Conservation (phyloP, 192 early-diverging fungal species). For the Coemansia sp. region DNA sequence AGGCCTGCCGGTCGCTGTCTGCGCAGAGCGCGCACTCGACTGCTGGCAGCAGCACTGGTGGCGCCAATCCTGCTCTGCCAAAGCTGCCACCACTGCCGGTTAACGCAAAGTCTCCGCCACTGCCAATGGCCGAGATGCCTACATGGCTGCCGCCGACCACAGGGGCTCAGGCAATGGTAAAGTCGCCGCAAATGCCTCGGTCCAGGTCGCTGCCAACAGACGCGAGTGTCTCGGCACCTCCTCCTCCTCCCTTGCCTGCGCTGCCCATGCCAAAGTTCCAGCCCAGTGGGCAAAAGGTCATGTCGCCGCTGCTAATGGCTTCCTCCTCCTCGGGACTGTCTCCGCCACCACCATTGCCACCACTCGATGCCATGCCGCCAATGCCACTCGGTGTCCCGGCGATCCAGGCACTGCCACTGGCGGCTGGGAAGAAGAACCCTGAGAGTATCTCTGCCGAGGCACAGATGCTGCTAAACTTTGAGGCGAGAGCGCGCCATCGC, state of each 20-base stretch:
- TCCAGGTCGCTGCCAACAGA: conserved; percentile 20
- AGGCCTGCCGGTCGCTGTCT: background rate
- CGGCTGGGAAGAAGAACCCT: conserved; percentile 4
- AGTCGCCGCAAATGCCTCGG: conserved; percentile 16
- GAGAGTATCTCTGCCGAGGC: conserved; percentile 41
- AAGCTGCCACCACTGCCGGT: conserved; percentile 30
- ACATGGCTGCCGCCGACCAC: conserved; percentile 17
- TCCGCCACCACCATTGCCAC: conserved; percentile 6
- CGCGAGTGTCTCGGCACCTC: background rate
- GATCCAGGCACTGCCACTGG: background rate
- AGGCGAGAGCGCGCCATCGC: conserved; percentile 11
- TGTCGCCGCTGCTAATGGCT: background rate
- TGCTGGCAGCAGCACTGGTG: background rate
- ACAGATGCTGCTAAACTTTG: conserved; percentile 53
- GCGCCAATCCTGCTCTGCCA: conserved; percentile 5
- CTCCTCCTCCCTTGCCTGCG: conserved; percentile 22
- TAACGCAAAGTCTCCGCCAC: conserved; percentile 26
- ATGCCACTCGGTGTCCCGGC: background rate
- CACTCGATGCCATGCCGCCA: conserved; percentile 10
- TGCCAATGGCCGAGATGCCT: conserved; percentile 38
- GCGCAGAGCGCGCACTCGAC: background rate
- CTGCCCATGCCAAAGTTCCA: conserved; percentile 52
- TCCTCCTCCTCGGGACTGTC: background rate
- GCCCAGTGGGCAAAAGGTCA: conserved; percentile 5
- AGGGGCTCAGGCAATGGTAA: background rate